Conservation (phyloP, 2,329 filamentous ascomycete genomes). For the Fusarium goolgardi region DNA sequence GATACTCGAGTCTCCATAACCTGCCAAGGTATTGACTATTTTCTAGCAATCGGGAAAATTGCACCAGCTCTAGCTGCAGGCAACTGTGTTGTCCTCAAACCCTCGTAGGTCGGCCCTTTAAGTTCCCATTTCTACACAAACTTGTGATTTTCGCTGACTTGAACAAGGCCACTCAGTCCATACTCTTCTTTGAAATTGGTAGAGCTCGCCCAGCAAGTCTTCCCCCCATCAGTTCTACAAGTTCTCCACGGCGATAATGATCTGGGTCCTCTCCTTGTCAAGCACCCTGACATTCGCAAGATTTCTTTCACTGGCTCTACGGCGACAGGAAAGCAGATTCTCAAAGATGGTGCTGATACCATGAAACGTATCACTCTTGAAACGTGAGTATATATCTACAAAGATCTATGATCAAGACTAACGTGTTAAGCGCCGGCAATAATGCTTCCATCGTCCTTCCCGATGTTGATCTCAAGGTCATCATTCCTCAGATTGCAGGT, state of each 20-base stretch:
- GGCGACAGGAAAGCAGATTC: slow-evolving; percentile 3
- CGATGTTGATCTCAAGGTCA: background rate
- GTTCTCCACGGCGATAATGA: background rate
- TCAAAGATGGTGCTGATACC: background rate
- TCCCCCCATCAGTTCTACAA: slow-evolving; percentile 4
- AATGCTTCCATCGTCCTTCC: slow-evolving; percentile 5
- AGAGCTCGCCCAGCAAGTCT: slow-evolving; percentile 9
- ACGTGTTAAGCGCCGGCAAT: background rate
- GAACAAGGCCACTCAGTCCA: background rate
- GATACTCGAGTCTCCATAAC: background rate
- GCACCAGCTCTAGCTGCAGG: slow-evolving; percentile 10
- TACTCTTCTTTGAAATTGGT: slow-evolving; percentile 1
- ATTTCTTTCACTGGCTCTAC: slow-evolving; percentile 10
- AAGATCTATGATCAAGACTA: background rate
- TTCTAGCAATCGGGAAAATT: slow-evolving; percentile 6
- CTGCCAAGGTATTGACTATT: background rate
- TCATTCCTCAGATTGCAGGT: background rate
- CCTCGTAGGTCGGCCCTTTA: background rate
- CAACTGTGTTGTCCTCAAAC: slow-evolving; percentile 10
- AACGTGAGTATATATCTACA: background rate
- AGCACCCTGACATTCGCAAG: slow-evolving; percentile 1
- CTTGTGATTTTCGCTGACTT: background rate
- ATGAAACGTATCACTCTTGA: slow-evolving; percentile 11
- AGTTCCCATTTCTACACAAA: too few relatives aligned
- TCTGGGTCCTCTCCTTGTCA: background rate